Base-by-base conservation (phyloP, 345 rosid genomes). In the Gossypium rotundifolium region DNA sequence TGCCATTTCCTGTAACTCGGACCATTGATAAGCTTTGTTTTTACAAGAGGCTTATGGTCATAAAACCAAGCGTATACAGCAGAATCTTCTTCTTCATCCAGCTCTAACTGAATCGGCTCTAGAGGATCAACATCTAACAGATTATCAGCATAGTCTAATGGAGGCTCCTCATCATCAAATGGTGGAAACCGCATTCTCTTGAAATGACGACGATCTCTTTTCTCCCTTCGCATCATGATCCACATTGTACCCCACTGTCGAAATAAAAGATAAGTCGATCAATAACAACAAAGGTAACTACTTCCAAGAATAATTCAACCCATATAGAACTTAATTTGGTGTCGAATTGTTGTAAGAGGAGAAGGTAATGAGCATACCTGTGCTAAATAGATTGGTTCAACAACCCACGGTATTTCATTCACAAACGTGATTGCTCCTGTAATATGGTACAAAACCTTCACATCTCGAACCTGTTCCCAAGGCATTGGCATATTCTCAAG, bases 171-270 rank as follows among this genome's bases (percentile, higher is more conserved):
- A 27, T 96, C 99, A 72, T 96, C 99, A 84, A 96, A 96, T 42
- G 99, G 99, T 3, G 99, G 99, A 83, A 96, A 96, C 74, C 97
- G 87, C 99, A 96, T 95, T 75, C 98, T 87, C 88, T 95, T 95
- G 84, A 95, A 95, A 81, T 95, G 99, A 59, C 97, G 89, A 66
- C 99, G 88, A 77, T 96, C 99, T 86, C 99, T 89, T 86, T 95
- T 95, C 86, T 96, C 99, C 76, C 99, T 91, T 66, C 99, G 87
- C 98, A 96, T 96, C 99, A 96, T 96, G 57, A 96, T 96, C 99
- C 99, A 96, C 99, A 96, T 96, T 8, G 98, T 76, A 38, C 99
- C 98, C 99, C 99, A 96, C 94, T 96, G 83, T 61, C 48, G 11
- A 76, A 55, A 57, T 7, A 33, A 72, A 11, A 59, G 1, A 72